Percentiles rank a stretch among this genome's conserved stretches.
These are phyloP conservation scores for Phytophthora europaea DNA, from an alignment of 352 stramenopile genomes.

Conservation along the genomic window DNA sequence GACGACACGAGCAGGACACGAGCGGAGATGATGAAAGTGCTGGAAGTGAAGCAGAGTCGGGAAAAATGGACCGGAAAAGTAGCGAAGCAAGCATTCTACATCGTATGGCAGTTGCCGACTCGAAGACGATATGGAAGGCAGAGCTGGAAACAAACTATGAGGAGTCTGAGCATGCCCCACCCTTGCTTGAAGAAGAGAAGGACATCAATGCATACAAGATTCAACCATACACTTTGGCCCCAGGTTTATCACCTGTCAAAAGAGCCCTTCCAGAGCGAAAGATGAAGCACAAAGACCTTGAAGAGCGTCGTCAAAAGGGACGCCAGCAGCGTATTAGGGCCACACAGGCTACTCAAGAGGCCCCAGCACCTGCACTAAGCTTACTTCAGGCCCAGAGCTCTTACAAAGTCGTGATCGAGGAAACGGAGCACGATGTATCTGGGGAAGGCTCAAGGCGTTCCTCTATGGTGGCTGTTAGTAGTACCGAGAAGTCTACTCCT, in stretches of 20 bases:
- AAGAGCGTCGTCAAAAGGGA: constrained; percentile 65
- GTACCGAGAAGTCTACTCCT: constrained; percentile 8
- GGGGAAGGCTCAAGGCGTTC: constrained; percentile 8
- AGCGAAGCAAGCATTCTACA: constrained; percentile 66
- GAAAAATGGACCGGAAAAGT: constrained; percentile 52
- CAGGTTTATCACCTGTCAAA: constrained; percentile 23
- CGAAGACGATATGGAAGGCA: constrained; percentile 62
- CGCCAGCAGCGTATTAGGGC: constrained; percentile 58
- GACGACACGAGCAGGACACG: constrained; percentile 1
- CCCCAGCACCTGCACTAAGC: not conserved
- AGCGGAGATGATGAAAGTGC: constrained; percentile 9
- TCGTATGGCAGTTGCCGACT: constrained; percentile 60
- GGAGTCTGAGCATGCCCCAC: constrained; percentile 30
- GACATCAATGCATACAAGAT: not conserved
- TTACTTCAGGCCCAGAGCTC: constrained; percentile 24
- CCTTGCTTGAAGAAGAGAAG: constrained; percentile 1
- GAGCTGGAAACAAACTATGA: constrained; percentile 64
- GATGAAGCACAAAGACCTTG: constrained; percentile 67
- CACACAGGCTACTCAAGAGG: constrained; percentile 29
- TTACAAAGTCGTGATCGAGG: constrained; percentile 22
- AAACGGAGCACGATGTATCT: constrained; percentile 25
- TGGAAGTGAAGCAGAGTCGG: constrained; percentile 25
- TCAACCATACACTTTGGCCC: constrained; percentile 15
- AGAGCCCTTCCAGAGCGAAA: constrained; percentile 68
- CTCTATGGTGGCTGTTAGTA: constrained; percentile 19